Evolutionary conservation across 1,284 basidiomycete species (phyloP).

Genomic region (Pholiota adiposa): DNA sequence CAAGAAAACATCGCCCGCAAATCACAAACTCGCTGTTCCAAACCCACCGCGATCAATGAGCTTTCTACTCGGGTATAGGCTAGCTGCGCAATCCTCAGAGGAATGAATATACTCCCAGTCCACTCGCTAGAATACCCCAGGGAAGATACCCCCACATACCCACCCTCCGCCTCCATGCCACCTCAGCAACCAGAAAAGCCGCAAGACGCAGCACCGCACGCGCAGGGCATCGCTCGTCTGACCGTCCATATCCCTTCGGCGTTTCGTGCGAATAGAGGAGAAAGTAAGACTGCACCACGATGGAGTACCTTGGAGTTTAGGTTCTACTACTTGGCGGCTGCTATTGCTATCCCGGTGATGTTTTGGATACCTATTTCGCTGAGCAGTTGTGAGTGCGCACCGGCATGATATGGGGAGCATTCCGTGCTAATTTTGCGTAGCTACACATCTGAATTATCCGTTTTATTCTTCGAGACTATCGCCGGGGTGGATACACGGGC

Average conservation of each 20-base stretch:
- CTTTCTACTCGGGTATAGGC: neutral
- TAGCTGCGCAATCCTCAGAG: neutral
- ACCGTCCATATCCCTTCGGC: conserved; percentile 29
- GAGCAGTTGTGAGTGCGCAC: conserved; percentile 66
- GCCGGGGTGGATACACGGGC: conserved; percentile 70
- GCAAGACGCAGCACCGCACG: no score
- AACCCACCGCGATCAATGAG: no score
- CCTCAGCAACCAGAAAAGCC: neutral
- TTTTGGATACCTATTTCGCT: conserved; percentile 79
- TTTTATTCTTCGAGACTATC: conserved; percentile 66
- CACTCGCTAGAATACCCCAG: neutral
- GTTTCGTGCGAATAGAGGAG: conserved; percentile 15
- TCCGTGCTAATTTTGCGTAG: conserved; percentile 39
- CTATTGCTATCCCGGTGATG: conserved; percentile 77
- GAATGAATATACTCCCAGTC: conserved; percentile 8
- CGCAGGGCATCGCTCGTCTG: conserved; percentile 24
- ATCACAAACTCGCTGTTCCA: no score
- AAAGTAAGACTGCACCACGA: conserved; percentile 31
- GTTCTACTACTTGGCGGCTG: conserved; percentile 72
- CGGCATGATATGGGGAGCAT: neutral
- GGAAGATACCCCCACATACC: neutral
- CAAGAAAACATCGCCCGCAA: neutral
- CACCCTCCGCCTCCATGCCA: neutral
- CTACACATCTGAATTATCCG: conserved; percentile 75
- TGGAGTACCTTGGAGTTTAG: conserved; percentile 89